Conservation (phyloP, 179 eudicot genomes). For the Silene vulgaris region DNA sequence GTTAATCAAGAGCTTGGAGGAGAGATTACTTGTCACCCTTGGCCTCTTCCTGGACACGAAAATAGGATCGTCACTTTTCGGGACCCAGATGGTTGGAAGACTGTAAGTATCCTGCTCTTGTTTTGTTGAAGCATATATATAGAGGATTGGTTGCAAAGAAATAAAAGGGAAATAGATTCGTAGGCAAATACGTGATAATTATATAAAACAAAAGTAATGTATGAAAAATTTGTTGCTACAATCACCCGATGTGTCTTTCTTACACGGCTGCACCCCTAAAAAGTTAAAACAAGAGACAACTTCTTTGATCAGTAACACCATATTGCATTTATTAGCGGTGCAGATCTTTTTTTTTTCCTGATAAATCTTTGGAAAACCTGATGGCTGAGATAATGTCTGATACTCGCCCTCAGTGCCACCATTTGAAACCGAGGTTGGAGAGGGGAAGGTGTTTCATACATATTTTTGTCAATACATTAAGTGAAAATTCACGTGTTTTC, state of each 20-base stretch:
- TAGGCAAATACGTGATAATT: neutral
- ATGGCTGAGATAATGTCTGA: neutral
- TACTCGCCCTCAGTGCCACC: neutral
- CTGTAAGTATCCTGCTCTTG: constrained; percentile 43
- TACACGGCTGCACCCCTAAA: neutral
- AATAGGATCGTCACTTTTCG: constrained; percentile 76
- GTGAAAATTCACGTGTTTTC: neutral
- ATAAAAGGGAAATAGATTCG: neutral
- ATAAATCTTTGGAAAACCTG: neutral
- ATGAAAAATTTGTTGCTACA: neutral
- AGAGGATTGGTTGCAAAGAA: neutral
- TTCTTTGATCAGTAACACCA: neutral
- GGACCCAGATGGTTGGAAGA: constrained; percentile 98
- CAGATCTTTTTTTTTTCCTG: neutral
- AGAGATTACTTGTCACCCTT: constrained; percentile 71
- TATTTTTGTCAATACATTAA: too few relatives aligned
- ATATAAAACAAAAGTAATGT: neutral
- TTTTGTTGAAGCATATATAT: neutral
- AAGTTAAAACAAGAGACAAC: neutral
- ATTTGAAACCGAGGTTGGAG: neutral
- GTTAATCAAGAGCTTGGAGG: constrained; percentile 88
- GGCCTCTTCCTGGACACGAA: constrained; percentile 76
- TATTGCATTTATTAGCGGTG: neutral
- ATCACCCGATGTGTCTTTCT: neutral
- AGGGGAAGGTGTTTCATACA: neutral